Evolutionary conservation across 1,139 yeast species (phyloP).

Genomic region (Saccharomyces pastorianus): DNA sequence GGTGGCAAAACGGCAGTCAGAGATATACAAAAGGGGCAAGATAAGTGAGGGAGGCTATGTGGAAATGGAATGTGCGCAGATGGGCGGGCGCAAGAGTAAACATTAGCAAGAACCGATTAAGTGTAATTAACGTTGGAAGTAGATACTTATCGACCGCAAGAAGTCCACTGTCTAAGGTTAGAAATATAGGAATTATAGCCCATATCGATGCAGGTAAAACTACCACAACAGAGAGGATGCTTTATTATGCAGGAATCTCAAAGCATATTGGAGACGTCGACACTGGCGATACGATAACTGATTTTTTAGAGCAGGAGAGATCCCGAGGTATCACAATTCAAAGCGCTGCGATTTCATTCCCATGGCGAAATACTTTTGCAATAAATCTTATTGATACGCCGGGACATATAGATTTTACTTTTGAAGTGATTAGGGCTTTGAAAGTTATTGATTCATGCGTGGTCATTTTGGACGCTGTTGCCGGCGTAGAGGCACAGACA

Average conservation of each 20-base stretch:
- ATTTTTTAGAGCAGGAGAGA: constrained; percentile 81
- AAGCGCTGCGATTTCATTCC: constrained; percentile 88
- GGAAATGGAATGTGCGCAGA: not conserved
- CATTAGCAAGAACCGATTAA: not conserved
- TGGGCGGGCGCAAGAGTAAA: not conserved
- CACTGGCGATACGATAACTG: constrained; percentile 94
- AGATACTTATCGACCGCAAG: not conserved
- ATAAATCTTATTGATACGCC: constrained; percentile 93
- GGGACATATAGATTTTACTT: constrained; percentile 96
- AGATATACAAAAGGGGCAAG: not conserved
- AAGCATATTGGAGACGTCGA: constrained; percentile 85
- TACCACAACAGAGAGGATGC: constrained; percentile 90
- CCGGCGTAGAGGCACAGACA: constrained; percentile 97
- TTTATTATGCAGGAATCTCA: constrained; percentile 78
- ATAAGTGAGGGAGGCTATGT: not conserved
- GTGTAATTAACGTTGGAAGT: not conserved
- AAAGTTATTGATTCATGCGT: constrained; percentile 92
- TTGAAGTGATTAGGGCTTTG: constrained; percentile 84
- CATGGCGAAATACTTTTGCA: constrained; percentile 56
- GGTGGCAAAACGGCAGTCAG: not conserved
- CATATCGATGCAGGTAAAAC: constrained; percentile 97
- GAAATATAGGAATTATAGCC: constrained; percentile 69
- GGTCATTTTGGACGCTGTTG: constrained; percentile 87
- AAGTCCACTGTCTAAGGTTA: constrained; percentile 16
- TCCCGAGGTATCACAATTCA: constrained; percentile 94